Conservation (phyloP, 345 rosid species). For the Dimocarpus longan region DNA sequence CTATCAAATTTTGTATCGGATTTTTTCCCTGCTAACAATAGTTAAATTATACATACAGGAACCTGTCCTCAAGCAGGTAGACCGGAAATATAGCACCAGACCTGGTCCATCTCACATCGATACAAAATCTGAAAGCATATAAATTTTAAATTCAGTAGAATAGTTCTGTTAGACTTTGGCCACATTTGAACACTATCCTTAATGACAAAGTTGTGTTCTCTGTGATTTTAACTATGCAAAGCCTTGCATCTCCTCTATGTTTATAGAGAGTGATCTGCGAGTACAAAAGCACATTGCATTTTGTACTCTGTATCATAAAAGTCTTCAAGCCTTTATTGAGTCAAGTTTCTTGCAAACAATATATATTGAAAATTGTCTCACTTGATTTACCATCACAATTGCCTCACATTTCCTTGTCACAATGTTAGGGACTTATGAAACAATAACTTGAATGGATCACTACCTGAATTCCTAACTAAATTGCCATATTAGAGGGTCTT, state of each 20-base stretch:
- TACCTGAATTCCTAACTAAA: neutral
- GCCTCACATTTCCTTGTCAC: neutral
- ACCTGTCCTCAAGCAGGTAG: conserved; percentile 24
- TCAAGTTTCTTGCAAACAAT: no score
- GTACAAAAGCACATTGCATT: no score
- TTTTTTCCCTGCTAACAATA: neutral
- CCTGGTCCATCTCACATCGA: conserved; percentile 19
- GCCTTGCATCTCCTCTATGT: no score
- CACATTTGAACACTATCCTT: no score
- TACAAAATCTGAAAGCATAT: conserved; percentile 27
- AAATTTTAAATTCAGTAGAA: neutral
- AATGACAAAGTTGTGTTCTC: no score
- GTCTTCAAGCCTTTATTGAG: no score
- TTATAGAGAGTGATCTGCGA: no score
- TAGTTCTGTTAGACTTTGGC: no score
- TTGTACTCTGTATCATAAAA: no score
- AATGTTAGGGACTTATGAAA: neutral
- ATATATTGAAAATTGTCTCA: neutral
- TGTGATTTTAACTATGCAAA: no score
- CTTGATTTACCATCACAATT: conserved; percentile 1
- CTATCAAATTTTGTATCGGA: neutral
- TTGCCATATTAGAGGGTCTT: neutral
- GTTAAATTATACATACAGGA: conserved; percentile 14
- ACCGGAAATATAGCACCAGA: conserved; percentile 21
- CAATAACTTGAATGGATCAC: neutral